Base-by-base conservation (phyloP, 176 grass and related monocot species). In the Musa itinerans region DNA sequence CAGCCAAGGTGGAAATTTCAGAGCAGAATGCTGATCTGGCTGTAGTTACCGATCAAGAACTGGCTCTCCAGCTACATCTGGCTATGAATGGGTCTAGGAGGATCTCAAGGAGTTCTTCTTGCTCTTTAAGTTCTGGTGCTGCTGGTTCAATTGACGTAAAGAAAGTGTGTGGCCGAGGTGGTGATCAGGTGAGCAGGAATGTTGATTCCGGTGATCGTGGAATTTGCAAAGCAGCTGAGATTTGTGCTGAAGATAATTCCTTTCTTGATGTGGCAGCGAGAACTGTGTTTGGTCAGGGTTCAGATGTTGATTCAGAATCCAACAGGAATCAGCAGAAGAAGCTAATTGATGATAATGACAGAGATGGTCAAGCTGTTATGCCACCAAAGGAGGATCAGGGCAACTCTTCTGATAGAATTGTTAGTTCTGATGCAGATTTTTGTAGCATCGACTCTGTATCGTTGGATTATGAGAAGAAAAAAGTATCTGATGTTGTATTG, bases 61-160 rank as follows among this genome's bases (percentile, higher is more conserved):
- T 92, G 43, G 89, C 89, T 14, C 77, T 92, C 58, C 86, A 83
- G 81, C 74, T 92, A 20, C 89, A 92, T 88, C 76, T 92, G 58
- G 83, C 75, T 1, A 92, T 92, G 75, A 92, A 92, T 73, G 89
- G 89, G 14, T 92, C 89, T 2, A 78, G 56, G 67, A 88, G 89
- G 83, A 86, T 92, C 69, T 88, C 86, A 0, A 71, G 86, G 78
- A 79, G 74, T 9, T 65, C n/a, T n/a, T 71, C 34, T 43, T 43
- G n/a, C 51, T 54, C 69, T n/a, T 50, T 76, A 50, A 63, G 79
- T 29, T 68, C 43, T 1, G 77, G 16, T 52, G 21, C 54, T 77
- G 57, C 6, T 43, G 34, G 23, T 56, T 79, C 49, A 0, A 11
- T 16, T 26, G 62, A 59, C 10, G 23, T 19, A 12, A 25, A 57